Conservation (phyloP, 257 asterid species). For the Solanum medicagineum region DNA sequence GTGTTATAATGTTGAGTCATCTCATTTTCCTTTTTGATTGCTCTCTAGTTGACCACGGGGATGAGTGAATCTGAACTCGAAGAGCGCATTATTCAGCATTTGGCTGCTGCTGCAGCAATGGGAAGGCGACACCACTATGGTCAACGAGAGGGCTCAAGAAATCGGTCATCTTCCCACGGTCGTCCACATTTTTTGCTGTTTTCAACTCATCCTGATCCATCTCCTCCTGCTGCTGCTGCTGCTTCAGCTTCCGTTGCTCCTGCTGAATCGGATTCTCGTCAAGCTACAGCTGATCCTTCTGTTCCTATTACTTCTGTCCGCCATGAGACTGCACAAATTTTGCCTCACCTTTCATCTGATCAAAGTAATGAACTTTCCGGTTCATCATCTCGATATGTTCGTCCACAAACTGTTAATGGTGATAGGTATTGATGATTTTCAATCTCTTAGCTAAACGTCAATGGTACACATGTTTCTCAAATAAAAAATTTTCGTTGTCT, state of each 20-base stretch:
- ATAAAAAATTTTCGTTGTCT: background rate
- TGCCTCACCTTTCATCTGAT: slow-evolving; percentile 13
- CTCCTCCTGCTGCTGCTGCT: slow-evolving; percentile 21
- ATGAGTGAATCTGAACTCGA: slow-evolving; percentile 61
- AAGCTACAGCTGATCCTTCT: slow-evolving; percentile 18
- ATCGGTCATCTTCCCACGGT: slow-evolving; percentile 38
- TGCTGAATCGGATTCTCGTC: slow-evolving; percentile 29
- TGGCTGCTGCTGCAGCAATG: slow-evolving; percentile 92
- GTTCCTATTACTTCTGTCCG: background rate
- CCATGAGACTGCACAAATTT: slow-evolving; percentile 10
- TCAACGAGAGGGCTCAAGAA: slow-evolving; percentile 59
- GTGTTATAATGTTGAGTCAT: background rate
- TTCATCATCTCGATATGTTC: slow-evolving; percentile 41
- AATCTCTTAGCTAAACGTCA: background rate
- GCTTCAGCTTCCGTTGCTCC: slow-evolving; percentile 12
- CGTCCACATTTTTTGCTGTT: slow-evolving; percentile 43
- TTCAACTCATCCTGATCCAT: slow-evolving; percentile 40
- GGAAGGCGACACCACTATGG: slow-evolving; percentile 56
- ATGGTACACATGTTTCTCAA: background rate
- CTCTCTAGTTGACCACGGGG: slow-evolving; percentile 50
- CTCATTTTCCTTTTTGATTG: background rate
- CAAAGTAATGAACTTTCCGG: slow-evolving; percentile 27
- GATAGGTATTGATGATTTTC: slow-evolving; percentile 33
- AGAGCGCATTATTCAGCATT: slow-evolving; percentile 79
- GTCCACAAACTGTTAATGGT: slow-evolving; percentile 10